Conservation (phyloP, 345 rosid species). For the Salix viminalis region DNA sequence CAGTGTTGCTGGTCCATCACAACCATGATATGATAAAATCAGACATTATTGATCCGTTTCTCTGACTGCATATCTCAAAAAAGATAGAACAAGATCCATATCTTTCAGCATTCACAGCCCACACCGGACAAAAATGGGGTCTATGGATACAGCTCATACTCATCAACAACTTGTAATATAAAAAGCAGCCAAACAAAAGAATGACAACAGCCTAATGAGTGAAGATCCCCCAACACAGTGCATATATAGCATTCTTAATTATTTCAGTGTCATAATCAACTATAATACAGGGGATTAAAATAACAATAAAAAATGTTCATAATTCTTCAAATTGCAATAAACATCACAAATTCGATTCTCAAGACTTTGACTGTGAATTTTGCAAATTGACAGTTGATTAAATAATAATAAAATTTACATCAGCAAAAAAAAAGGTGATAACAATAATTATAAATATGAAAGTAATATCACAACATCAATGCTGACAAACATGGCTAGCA, state of each 20-base stretch:
- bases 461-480: not conserved
- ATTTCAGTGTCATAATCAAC: not conserved
- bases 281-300: not conserved
- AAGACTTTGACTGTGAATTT: not conserved
- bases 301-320: not conserved
- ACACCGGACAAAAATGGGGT: constrained; percentile 22
- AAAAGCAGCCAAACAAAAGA: constrained; percentile 1
- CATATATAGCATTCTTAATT: no score
- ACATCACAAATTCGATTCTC: not conserved
- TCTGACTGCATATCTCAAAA: not conserved
- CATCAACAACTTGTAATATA: not conserved
- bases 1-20: constrained; percentile 17
- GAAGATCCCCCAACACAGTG: not conserved
- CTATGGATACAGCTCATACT: constrained; percentile 23
- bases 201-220: not conserved
- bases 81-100: not conserved
- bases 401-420: not conserved
- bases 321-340: not conserved
- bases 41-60: constrained; percentile 11
- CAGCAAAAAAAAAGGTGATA: no score
- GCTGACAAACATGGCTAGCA: not conserved
- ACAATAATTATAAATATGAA: not conserved
- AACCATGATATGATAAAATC: constrained; percentile 4
- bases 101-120: not conserved
- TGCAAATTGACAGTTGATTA: not conserved